Conservation (phyloP, 2,329 filamentous ascomycete genomes). For the Trichophyton rubrum region DNA sequence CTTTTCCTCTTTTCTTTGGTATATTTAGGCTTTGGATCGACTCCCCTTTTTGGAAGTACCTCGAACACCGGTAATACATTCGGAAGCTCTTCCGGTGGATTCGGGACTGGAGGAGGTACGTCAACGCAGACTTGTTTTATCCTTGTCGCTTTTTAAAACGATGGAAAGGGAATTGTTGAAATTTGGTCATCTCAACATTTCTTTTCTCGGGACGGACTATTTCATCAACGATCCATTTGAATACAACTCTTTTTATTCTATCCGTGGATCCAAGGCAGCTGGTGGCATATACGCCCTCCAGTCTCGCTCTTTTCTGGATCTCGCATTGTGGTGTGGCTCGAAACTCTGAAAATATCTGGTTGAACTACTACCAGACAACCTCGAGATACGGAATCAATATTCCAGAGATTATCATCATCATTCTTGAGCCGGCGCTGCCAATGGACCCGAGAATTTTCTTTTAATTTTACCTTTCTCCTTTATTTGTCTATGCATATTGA, state of each 20-base stretch:
- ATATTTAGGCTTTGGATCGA: constrained; percentile 27
- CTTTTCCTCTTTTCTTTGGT: constrained; percentile 7
- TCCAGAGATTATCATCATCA: background rate
- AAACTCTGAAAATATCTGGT: background rate
- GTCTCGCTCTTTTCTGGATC: background rate
- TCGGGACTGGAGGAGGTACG: constrained; percentile 21
- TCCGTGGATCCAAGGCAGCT: background rate
- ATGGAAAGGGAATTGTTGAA: background rate
- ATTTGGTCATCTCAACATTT: background rate
- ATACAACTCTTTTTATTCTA: background rate
- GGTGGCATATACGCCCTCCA: background rate
- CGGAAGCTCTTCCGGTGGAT: constrained; percentile 16
- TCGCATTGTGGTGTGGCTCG: background rate
- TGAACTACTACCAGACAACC: background rate
- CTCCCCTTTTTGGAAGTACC: constrained; percentile 26
- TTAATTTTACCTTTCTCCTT: background rate
- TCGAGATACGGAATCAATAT: background rate
- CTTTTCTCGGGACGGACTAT: background rate
- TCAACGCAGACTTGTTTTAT: constrained; percentile 7
- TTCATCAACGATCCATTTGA: background rate
- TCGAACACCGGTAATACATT: constrained; percentile 20
- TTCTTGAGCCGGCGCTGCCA: background rate
- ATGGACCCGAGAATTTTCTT: background rate
- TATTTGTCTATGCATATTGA: background rate
- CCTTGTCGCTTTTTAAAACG: background rate